phyloP scores from a whole-genome alignment of 345 rosid genomes.

The Heritiera fomes region DNA sequence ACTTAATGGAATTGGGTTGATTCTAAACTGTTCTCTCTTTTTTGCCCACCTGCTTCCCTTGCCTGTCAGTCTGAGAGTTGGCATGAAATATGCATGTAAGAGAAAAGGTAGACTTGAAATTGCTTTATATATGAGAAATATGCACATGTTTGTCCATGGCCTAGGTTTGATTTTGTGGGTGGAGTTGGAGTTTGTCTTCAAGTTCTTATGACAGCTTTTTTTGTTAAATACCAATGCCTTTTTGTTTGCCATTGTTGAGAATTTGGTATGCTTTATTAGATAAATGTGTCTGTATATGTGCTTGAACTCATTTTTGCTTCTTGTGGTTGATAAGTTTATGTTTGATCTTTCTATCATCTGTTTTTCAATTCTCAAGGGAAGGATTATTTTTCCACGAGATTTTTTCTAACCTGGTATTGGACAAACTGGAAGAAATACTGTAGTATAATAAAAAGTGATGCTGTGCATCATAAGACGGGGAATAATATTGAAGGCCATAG shows the following conservation, averaged over 20 bases:
- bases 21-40: background rate
- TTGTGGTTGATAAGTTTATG: background rate
- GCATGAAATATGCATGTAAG: background rate
- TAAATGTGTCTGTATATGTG: background rate
- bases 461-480: background rate
- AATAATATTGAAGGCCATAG: background rate
- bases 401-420: background rate
- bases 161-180: background rate
- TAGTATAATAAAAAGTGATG: background rate
- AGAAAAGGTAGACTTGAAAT: background rate
- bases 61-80: background rate
- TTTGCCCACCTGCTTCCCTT: background rate
- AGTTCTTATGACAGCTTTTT: background rate
- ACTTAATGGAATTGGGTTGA: background rate
- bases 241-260: background rate
- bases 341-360: background rate
- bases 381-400: background rate
- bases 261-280: constrained; percentile 5
- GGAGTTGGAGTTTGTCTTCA: background rate
- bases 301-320: background rate
- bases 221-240: background rate
- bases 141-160: background rate
- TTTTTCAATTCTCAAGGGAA: background rate
- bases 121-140: background rate
- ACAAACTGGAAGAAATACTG: background rate